Conservation (phyloP, 176 grass and related monocot genomes). For the Rhynchospora tenuis region DNA sequence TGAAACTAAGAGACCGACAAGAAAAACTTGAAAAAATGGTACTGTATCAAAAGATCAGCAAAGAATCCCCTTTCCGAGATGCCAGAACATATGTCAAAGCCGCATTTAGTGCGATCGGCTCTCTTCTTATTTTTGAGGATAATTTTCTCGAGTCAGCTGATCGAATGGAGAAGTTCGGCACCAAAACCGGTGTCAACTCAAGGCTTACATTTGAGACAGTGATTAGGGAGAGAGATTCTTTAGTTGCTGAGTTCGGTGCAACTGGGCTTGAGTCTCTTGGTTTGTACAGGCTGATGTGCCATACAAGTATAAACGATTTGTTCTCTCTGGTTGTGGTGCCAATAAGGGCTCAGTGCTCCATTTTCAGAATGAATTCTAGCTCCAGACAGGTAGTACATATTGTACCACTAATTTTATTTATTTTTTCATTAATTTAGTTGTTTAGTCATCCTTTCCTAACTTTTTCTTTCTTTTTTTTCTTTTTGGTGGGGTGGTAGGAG, state of each 20-base stretch:
- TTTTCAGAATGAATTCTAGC: conserved; percentile 22
- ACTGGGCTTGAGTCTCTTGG: conserved; percentile 11
- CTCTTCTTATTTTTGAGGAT: conserved; percentile 16
- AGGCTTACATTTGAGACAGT: conserved; percentile 31
- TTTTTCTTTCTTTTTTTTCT: too few relatives aligned
- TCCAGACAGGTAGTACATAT: neutral
- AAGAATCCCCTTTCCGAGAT: conserved; percentile 22
- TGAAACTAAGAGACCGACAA: conserved; percentile 41
- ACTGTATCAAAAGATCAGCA: neutral
- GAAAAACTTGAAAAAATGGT: conserved; percentile 30
- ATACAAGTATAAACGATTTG: conserved; percentile 18
- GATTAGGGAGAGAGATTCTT: conserved; percentile 24
- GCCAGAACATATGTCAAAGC: conserved; percentile 16
- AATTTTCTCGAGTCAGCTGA: conserved; percentile 18
- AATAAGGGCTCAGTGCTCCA: conserved; percentile 20
- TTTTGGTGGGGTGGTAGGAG: too few relatives aligned
- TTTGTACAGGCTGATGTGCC: conserved; percentile 24
- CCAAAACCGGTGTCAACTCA: conserved; percentile 23
- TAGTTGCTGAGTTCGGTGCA: conserved; percentile 27
- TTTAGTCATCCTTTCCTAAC: too few relatives aligned
- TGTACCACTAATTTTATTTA: neutral
- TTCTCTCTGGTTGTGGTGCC: conserved; percentile 24
- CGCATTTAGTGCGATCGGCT: conserved; percentile 23
- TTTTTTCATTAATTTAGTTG: neutral
- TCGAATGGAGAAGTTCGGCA: conserved; percentile 14